Percentiles rank a stretch among this genome's conserved stretches.
Conservation (phyloP, 805 yeast species). For the Pichia nakasei region DNA sequence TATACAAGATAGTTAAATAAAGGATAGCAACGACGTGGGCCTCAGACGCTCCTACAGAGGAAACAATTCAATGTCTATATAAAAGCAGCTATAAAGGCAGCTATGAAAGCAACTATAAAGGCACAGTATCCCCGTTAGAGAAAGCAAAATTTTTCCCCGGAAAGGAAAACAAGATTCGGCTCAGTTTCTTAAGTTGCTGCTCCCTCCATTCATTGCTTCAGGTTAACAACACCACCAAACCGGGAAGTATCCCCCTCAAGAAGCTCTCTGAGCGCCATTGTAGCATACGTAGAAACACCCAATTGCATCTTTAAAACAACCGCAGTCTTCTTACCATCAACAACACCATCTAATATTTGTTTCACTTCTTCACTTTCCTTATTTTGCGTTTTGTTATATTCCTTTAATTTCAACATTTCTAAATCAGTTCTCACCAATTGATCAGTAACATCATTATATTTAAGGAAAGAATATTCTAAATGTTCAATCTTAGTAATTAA, state of each 20-base stretch:
- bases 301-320: slow-evolving; percentile 68
- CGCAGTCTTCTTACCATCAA: slow-evolving; percentile 48
- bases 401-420: slow-evolving; percentile 36
- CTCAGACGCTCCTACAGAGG: no score
- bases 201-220: slow-evolving; percentile 5
- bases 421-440: slow-evolving; percentile 76
- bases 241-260: slow-evolving; percentile 61
- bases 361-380: slow-evolving; percentile 10
- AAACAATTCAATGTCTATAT: no score
- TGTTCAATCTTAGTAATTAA: slow-evolving; percentile 58
- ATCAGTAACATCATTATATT: slow-evolving; percentile 56
- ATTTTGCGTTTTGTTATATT: slow-evolving; percentile 10
- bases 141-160: no score
- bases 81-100: no score
- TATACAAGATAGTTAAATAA: no score
- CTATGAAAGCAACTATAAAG: no score
- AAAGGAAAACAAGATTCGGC: no score
- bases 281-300: slow-evolving; percentile 87
- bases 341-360: slow-evolving; percentile 25
- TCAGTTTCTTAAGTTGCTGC: no score
- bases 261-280: slow-evolving; percentile 92
- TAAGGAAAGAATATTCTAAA: slow-evolving; percentile 52
- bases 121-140: no score
- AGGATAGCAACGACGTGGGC: no score
- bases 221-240: slow-evolving; percentile 20